Evolutionary conservation across 805 yeast genomes (phyloP), one percentile per base, ranked within the genome.

Genomic region (Wickerhamomyces mucosus): DNA sequence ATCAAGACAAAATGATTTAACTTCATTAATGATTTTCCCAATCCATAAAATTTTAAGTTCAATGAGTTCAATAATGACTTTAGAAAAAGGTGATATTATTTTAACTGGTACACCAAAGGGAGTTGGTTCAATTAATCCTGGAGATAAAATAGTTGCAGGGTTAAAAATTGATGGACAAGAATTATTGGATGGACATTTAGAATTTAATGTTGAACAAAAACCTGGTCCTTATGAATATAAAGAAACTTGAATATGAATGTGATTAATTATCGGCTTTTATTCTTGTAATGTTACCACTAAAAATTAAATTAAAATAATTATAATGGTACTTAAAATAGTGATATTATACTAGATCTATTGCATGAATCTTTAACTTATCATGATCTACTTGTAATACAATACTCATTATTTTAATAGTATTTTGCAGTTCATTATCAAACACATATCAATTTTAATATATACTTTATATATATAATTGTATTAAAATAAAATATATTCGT

Each of bases 41-140:
- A 75, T 92, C 49, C 88, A 86, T 48, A 69, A 74, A 45, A 78
- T 92, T 39, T 63, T 92, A 39, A 69, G 81, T 34, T 72, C 79
- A 31, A 80, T 88, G 75, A 80, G 95, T 5, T 58, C 76, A n/a
- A 76, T 84, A 46, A 89, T 89, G 89, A 84, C 96, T 4, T 63
- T 92, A 35, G 76, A 88, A 46, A 77, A 83, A 33, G 96, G 96
- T 19, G 98, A 92, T 50, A 67, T 92, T 40, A 76, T 92, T 36
- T 65, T 92, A 31, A 92, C 98, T 1, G 98, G 98, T 13, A 92
- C 98, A 2, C 98, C 98, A 28, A 84, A 86, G 55, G 98, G 98
- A 13, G 98, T 92, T n/a, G 96, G 97, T 7, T 61, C 69, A 17
- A 59, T 88, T 21, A 55, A 55, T 6, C 82, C 94, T 0, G 97